Evolutionary conservation across 1,139 yeast genomes (phyloP).

Genomic region (Kurtzmaniella quercitrusa): DNA sequence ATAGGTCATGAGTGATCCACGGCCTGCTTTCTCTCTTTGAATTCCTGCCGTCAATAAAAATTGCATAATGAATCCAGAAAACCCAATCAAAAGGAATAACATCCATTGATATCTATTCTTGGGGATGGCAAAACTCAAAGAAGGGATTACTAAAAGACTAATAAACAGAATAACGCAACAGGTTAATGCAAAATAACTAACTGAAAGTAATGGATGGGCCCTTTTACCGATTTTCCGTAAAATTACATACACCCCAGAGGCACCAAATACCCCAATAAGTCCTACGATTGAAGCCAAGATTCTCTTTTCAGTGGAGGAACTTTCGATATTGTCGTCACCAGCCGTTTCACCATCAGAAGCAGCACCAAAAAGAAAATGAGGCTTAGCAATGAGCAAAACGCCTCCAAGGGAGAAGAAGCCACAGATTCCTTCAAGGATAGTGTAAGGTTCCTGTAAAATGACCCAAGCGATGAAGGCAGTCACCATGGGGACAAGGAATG

Average conservation of each 20-base stretch:
- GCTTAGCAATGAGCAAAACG: constrained; percentile 78
- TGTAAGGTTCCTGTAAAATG: constrained; percentile 63
- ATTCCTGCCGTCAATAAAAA: constrained; percentile 76
- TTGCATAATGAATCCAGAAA: constrained; percentile 81
- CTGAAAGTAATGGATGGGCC: constrained; percentile 79
- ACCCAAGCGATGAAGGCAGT: constrained; percentile 75
- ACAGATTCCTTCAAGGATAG: constrained; percentile 62
- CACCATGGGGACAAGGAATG: constrained; percentile 73
- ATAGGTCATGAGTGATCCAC: constrained; percentile 72
- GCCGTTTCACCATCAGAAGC: constrained; percentile 26
- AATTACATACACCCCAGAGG: constrained; percentile 65
- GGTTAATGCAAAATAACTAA: constrained; percentile 67
- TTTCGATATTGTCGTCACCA: constrained; percentile 30
- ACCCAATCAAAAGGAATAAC: constrained; percentile 57
- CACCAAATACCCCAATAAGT: constrained; percentile 66
- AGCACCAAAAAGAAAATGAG: constrained; percentile 64
- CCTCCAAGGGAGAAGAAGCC: constrained; percentile 69
- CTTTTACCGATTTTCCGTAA: constrained; percentile 70
- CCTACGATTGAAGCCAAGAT: constrained; percentile 63
- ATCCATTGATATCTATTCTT: constrained; percentile 59
- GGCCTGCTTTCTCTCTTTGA: constrained; percentile 75
- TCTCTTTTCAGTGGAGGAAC: constrained; percentile 36
- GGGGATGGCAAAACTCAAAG: constrained; percentile 59
- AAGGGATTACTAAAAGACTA: constrained; percentile 55
- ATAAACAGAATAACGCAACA: constrained; percentile 54